Evolutionary conservation across 2,329 filamentous ascomycete genomes (phyloP).

Genomic region (Pestalotiopsis sp.): DNA sequence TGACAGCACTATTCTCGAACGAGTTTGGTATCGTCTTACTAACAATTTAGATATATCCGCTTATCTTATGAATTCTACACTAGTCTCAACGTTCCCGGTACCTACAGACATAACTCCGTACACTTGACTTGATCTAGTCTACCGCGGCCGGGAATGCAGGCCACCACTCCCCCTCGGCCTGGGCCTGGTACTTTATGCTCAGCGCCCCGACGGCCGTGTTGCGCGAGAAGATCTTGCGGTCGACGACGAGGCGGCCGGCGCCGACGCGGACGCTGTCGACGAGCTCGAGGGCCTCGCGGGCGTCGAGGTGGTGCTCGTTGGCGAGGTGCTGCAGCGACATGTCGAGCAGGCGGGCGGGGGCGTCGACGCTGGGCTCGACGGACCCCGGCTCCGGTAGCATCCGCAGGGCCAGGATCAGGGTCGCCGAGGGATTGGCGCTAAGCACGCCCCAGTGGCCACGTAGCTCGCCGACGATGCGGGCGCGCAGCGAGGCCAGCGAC

Average conservation of each 20-base stretch:
- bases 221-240: not conserved
- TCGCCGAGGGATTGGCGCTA: conserved; percentile 23
- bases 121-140: not conserved
- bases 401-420: conserved; percentile 29
- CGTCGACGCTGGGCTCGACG: conserved; percentile 22
- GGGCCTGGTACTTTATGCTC: conserved; percentile 27
- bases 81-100: not conserved
- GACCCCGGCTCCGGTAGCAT: conserved; percentile 26
- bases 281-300: not conserved
- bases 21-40: not conserved
- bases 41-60: not conserved
- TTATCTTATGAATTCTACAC: too few species aligned
- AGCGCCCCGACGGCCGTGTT: not conserved
- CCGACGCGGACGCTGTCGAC: not conserved
- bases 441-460: conserved; percentile 34
- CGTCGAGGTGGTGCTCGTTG: conserved; percentile 26
- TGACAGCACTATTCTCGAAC: not conserved
- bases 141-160: not conserved
- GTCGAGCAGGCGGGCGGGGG: conserved; percentile 28
- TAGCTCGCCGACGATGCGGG: conserved; percentile 28
- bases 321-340: conserved; percentile 31
- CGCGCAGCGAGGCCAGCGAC: not conserved
- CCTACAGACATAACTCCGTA: too few species aligned
- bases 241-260: not conserved
- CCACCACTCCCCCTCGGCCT: not conserved